These are phyloP conservation scores for Phlebopus sp. DNA, from an alignment of 1,284 basidiomycete genomes.

Conservation along the genomic window DNA sequence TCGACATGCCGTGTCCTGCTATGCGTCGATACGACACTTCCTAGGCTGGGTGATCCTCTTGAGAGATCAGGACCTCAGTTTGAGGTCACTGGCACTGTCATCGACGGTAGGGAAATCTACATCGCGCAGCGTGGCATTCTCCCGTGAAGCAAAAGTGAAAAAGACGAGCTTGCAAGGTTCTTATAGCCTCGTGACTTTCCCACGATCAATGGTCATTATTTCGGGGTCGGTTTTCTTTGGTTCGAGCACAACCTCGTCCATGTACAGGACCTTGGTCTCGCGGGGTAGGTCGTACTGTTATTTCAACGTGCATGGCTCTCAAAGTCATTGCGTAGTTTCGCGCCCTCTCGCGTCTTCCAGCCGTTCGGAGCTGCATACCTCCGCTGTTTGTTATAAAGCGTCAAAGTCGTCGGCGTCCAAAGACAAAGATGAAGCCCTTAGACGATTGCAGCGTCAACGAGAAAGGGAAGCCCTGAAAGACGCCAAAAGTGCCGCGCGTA, in stretches of 20 bases:
- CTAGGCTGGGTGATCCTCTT: conserved; percentile 43
- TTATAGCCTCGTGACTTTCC: conserved; percentile 31
- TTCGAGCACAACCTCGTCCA: conserved; percentile 13
- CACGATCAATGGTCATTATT: conserved; percentile 13
- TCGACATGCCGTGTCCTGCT: conserved; percentile 49
- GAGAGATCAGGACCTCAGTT: conserved; percentile 42
- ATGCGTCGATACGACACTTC: conserved; percentile 49
- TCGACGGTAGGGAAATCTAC: conserved; percentile 39
- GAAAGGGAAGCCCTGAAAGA: conserved; percentile 44
- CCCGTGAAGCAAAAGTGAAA: conserved; percentile 27
- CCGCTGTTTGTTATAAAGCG: conserved; percentile 39
- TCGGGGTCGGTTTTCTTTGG: neutral
- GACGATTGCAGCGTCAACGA: conserved; percentile 38
- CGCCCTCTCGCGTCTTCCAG: conserved; percentile 45
- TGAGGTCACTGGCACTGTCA: conserved; percentile 49
- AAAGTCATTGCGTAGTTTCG: conserved; percentile 34
- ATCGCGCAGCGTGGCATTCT: conserved; percentile 51
- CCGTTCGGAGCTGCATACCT: conserved; percentile 53
- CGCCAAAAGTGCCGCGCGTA: conserved; percentile 43
- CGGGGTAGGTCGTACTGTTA: conserved; percentile 26
- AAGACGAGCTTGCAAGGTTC: neutral
- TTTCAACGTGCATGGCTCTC: neutral
- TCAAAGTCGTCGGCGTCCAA: conserved; percentile 30
- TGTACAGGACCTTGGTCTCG: conserved; percentile 36
- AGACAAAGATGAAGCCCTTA: conserved; percentile 40